These are phyloP conservation scores for Chenopodium quinoa DNA, from an alignment of 148 eudicot species.

Conservation along the genomic window DNA sequence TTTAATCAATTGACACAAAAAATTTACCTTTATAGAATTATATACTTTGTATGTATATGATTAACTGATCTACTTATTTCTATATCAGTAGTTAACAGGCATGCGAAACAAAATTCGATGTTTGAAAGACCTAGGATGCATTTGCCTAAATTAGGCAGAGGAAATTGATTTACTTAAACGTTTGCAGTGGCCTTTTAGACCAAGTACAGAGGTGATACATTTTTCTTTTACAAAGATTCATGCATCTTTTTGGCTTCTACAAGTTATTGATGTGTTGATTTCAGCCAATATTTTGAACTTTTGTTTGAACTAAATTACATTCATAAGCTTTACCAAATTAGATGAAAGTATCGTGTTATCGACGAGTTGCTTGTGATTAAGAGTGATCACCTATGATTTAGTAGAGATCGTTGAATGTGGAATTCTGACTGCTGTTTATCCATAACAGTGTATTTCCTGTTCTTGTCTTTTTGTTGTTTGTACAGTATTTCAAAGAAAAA, in stretches of 20 bases:
- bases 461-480: constrained; percentile 10
- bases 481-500: constrained; percentile 4
- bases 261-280: not conserved
- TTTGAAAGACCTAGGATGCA: not conserved
- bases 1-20: too few species aligned
- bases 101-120: not conserved
- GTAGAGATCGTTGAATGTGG: not conserved
- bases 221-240: not conserved
- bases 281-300: not conserved
- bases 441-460: not conserved
- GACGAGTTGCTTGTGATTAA: not conserved
- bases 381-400: not conserved
- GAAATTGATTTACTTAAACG: not conserved
- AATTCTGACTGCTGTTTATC: not conserved
- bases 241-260: not conserved
- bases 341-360: not conserved
- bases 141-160: not conserved
- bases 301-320: not conserved
- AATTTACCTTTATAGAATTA: too few species aligned
- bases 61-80: not conserved
- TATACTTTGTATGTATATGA: not conserved
- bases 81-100: not conserved
- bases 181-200: not conserved
- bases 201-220: not conserved
- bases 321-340: not conserved